Evolutionary conservation across 306 rosid genomes (phyloP).

Genomic region (Acmispon strigosus): DNA sequence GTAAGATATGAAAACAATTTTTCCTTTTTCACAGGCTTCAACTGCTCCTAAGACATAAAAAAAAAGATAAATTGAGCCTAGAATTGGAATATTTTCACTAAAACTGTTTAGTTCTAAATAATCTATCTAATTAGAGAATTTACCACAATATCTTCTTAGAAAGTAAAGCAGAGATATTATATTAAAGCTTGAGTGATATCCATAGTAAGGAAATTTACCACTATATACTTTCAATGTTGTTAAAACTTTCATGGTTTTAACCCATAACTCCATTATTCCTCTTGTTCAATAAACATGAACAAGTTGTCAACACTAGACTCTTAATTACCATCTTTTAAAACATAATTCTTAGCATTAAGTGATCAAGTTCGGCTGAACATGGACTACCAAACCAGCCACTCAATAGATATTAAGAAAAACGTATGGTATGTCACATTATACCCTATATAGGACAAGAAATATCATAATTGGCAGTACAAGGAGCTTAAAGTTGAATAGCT

Average conservation of each 20-base stretch:
- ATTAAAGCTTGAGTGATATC: background rate
- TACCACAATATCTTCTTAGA: background rate
- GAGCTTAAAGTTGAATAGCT: background rate
- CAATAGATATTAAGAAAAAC: no score
- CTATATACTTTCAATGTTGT: no score
- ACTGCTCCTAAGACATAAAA: conserved; percentile 36
- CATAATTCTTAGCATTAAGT: no score
- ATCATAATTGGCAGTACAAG: background rate
- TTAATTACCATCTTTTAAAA: no score
- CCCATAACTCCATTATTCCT: background rate
- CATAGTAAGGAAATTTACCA: background rate
- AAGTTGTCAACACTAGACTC: no score
- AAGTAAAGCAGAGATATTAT: background rate
- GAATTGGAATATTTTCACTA: background rate
- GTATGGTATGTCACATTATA: no score
- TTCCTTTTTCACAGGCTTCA: conserved; percentile 35
- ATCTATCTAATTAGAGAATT: background rate
- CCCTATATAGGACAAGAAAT: background rate
- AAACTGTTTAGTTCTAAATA: background rate
- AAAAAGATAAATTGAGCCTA: conserved; percentile 7
- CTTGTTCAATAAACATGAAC: no score
- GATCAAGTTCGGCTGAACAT: no score
- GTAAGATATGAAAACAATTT: conserved; percentile 32
- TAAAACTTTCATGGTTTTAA: background rate
- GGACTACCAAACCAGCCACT: no score